phyloP scores from a whole-genome alignment of 495 filamentous ascomycete genomes.

The Bacidia gigantensis region DNA sequence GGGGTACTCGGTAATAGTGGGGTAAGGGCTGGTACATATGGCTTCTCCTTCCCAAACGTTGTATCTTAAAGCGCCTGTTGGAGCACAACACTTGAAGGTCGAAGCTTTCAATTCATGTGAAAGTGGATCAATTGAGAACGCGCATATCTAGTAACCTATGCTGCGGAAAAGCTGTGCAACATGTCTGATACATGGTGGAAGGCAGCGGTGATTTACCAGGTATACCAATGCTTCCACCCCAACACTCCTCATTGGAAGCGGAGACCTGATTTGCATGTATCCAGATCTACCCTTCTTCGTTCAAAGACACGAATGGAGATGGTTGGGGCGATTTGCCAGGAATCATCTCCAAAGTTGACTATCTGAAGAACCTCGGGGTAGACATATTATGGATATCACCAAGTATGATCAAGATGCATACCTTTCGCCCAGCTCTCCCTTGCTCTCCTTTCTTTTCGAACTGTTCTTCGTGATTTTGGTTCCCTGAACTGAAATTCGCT shows the following conservation, averaged over 20 bases:
- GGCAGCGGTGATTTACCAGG: slow-evolving; percentile 23
- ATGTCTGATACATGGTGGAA: slow-evolving; percentile 21
- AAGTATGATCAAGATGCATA: slow-evolving; percentile 15
- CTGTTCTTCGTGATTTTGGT: background rate
- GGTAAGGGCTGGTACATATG: no score
- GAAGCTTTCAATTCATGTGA: no score
- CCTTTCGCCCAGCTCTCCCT: background rate
- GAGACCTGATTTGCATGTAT: background rate
- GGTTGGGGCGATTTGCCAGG: slow-evolving; percentile 53
- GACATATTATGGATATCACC: slow-evolving; percentile 54
- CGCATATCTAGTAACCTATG: no score
- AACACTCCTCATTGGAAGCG: background rate
- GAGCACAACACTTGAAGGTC: no score
- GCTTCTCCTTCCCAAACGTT: no score
- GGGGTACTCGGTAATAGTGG: no score
- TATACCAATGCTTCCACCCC: slow-evolving; percentile 1
- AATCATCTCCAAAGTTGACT: slow-evolving; percentile 46
- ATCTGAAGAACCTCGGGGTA: slow-evolving; percentile 42
- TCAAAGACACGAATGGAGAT: slow-evolving; percentile 48
- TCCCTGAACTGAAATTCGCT: slow-evolving; percentile 2
- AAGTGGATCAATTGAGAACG: no score
- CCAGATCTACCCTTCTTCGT: slow-evolving; percentile 47
- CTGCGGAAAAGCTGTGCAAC: no score
- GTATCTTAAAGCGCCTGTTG: no score
- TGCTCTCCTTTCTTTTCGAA: background rate